Evolutionary conservation across 768 basidiomycete genomes (phyloP), one percentile per base, ranked within the genome.

Genomic region (Suillus fuscotomentosus): DNA sequence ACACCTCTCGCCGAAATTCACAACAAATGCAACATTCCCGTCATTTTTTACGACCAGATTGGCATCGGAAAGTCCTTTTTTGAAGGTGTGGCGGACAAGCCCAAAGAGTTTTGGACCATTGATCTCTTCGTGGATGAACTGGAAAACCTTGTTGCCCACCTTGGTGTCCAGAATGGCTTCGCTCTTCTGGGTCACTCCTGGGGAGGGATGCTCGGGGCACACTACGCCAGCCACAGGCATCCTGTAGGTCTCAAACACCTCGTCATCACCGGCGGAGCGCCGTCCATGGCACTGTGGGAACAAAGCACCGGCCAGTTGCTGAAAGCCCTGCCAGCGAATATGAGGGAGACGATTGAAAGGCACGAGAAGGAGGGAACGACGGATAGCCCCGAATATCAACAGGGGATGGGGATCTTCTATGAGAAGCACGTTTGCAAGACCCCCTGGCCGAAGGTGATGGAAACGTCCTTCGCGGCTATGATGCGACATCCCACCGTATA

Each of bases 101-200:
- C 70, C 11, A 54, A 54, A 34, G 53, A 36, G 34, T 81, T 81
- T 67, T 78, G 80, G 81, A 79, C 77, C 34, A 71, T 78, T 53
- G 76, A 81, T n/a, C 77, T 86, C 3, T 85, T 83, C 73, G 64
- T 82, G 24, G 78, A 78, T 31, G 82, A 86, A 73, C 79, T 86
- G n/a, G 73, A 75, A 43, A 83, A 82, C 63, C 66, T 86, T 20
- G 31, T 84, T 27, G 56, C 65, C 13, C 71, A 81, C 50, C 71
- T 85, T 41, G 75, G 70, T 1, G 77, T 84, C 56, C 38, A 73
- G n/a, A 72, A 76, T n/a, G 67, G 66, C 6, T 85, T 77, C 69
- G 73, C 78, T 65, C 67, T 85, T 6, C 66, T 81, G 2, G 84
- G 85, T 0, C 83, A 84, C 60, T 82, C 81, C 10, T 84, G 83